phyloP scores from a whole-genome alignment of 306 rosid species.

The Cicer cuneatum region DNA sequence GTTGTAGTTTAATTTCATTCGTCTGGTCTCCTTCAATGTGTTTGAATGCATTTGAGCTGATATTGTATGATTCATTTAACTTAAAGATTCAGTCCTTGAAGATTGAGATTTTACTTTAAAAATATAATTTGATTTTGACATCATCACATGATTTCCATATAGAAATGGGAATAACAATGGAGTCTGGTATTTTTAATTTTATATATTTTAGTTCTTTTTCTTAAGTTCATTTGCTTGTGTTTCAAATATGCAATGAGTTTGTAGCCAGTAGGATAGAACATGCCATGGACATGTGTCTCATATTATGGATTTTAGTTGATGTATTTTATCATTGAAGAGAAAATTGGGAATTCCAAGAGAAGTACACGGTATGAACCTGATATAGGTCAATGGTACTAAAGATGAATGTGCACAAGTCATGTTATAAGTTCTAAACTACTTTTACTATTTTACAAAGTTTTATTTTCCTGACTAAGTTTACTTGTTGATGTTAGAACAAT shows the following conservation, averaged over 20 bases:
- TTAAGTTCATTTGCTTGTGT: slow-evolving; percentile 5
- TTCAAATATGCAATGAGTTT: slow-evolving; percentile 8
- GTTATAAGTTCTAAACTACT: slow-evolving; percentile 21
- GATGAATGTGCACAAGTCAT: slow-evolving; percentile 20
- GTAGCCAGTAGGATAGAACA: slow-evolving; percentile 12
- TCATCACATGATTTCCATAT: not conserved
- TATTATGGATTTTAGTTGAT: slow-evolving; percentile 10
- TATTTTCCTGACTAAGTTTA: slow-evolving; percentile 48
- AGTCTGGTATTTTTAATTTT: slow-evolving; percentile 12
- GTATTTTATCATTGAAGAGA: slow-evolving; percentile 25
- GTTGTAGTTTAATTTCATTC: slow-evolving; percentile 34
- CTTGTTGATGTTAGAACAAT: slow-evolving; percentile 60
- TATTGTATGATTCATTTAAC: slow-evolving; percentile 8
- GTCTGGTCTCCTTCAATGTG: not conserved
- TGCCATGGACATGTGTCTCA: not conserved
- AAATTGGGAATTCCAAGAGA: slow-evolving; percentile 3
- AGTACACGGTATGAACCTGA: slow-evolving; percentile 15
- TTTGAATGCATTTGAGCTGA: slow-evolving; percentile 28
- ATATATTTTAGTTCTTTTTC: slow-evolving; percentile 22
- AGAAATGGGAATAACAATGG: slow-evolving; percentile 15
- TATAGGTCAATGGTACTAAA: slow-evolving; percentile 20
- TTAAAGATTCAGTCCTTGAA: slow-evolving; percentile 29
- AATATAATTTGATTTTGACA: slow-evolving; percentile 23
- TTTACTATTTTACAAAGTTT: slow-evolving; percentile 19
- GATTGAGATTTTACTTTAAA: slow-evolving; percentile 19